These are phyloP conservation scores for Apiospora phragmitis DNA, from an alignment of 2,329 filamentous ascomycete species.

Conservation along the genomic window DNA sequence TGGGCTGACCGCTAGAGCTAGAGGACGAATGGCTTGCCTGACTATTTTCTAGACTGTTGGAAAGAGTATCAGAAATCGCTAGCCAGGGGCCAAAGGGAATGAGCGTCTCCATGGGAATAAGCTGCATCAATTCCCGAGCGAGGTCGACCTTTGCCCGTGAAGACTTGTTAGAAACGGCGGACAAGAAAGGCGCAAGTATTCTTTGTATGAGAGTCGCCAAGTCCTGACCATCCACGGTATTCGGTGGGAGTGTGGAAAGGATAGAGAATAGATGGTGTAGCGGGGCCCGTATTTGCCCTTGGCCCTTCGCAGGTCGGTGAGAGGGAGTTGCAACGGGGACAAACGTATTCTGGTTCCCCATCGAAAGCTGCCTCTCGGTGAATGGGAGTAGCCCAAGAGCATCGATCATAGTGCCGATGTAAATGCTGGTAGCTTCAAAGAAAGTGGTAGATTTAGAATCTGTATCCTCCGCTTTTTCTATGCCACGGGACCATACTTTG, in stretches of 20 bases:
- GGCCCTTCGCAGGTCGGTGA: slow-evolving; percentile 54
- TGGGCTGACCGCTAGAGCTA: slow-evolving; percentile 42
- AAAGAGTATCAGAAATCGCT: slow-evolving; percentile 48
- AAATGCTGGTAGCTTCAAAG: slow-evolving; percentile 53
- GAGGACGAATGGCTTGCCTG: slow-evolving; percentile 39
- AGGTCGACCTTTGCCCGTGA: slow-evolving; percentile 46
- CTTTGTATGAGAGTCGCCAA: slow-evolving; percentile 47
- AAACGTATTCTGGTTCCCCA: slow-evolving; percentile 56
- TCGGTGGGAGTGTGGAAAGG: slow-evolving; percentile 52
- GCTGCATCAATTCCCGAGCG: slow-evolving; percentile 51
- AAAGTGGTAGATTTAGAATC: slow-evolving; percentile 53
- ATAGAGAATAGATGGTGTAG: slow-evolving; percentile 67
- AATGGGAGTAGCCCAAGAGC: slow-evolving; percentile 61
- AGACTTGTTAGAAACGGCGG: slow-evolving; percentile 39
- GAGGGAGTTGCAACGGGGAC: slow-evolving; percentile 67
- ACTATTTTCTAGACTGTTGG: slow-evolving; percentile 41
- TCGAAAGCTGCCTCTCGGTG: slow-evolving; percentile 59
- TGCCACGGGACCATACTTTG: slow-evolving; percentile 65
- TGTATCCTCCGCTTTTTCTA: slow-evolving; percentile 52
- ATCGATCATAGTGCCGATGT: slow-evolving; percentile 49
- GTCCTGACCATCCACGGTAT: slow-evolving; percentile 47
- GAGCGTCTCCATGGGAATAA: slow-evolving; percentile 45
- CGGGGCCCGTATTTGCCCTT: slow-evolving; percentile 55
- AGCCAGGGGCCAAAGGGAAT: slow-evolving; percentile 53
- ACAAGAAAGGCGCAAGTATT: slow-evolving; percentile 60